These are phyloP conservation scores for Quercus suber DNA, from an alignment of 306 rosid genomes.

Conservation along the genomic window DNA sequence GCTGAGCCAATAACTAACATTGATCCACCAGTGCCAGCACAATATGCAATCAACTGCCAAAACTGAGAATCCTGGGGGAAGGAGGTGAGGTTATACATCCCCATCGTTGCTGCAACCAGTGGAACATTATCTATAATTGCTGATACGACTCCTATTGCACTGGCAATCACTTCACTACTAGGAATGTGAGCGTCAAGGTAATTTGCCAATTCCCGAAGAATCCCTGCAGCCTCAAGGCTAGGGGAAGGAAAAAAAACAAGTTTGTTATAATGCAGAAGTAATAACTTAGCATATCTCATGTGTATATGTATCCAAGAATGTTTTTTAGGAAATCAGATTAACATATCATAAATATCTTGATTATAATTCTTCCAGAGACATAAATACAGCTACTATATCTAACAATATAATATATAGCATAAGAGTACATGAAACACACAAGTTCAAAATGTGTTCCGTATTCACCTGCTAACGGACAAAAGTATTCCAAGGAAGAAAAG, in stretches of 20 bases:
- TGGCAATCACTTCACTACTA: slow-evolving; percentile 65
- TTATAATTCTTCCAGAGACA: not conserved
- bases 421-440: not conserved
- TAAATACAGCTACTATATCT: not conserved
- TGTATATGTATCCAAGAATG: not conserved
- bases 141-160: slow-evolving; percentile 78
- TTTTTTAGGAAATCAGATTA: not conserved
- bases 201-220: slow-evolving; percentile 83
- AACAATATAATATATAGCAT: not conserved
- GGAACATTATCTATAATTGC: slow-evolving; percentile 93
- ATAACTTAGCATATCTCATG: not conserved
- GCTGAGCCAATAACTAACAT: slow-evolving; percentile 94
- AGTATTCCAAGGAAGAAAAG: slow-evolving; percentile 95
- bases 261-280: slow-evolving; percentile 1
- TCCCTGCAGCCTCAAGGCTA: slow-evolving; percentile 89
- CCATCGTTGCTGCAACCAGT: slow-evolving; percentile 90
- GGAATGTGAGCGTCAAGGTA: slow-evolving; percentile 77
- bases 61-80: slow-evolving; percentile 88
- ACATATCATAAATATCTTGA: not conserved
- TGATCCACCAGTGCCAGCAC: slow-evolving; percentile 98
- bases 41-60: slow-evolving; percentile 87
- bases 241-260: slow-evolving; percentile 6
- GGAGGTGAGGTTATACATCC: slow-evolving; percentile 82
- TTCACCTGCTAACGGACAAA: slow-evolving; percentile 86
- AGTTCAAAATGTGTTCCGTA: not conserved